Percentiles rank a stretch among this genome's conserved stretches.
Conservation (phyloP, 2,329 filamentous ascomycete species). For the Claviceps paspali region DNA sequence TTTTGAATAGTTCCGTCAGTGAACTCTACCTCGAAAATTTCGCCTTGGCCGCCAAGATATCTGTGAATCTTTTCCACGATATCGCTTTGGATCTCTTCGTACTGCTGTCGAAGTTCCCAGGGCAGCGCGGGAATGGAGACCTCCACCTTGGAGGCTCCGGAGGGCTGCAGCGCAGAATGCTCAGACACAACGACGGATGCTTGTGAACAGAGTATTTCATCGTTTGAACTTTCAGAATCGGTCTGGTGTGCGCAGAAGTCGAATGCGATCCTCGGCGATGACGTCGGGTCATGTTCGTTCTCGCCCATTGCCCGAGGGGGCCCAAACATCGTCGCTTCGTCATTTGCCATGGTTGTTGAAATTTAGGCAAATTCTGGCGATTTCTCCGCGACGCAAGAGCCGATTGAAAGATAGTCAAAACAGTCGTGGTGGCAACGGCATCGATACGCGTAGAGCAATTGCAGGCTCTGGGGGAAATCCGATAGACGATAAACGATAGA, state of each 20-base stretch:
- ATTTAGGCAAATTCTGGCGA: no score
- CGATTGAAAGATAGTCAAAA: no score
- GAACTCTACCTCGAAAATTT: conserved; percentile 26
- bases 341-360: conserved; percentile 12
- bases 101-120: conserved; percentile 14
- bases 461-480: no score
- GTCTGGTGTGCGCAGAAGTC: conserved; percentile 5
- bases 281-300: background rate
- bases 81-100: conserved; percentile 19
- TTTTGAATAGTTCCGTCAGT: conserved; percentile 28
- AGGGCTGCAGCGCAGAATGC: background rate
- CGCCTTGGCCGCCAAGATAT: conserved; percentile 10
- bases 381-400: no score
- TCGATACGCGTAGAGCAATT: no score
- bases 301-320: background rate
- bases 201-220: background rate
- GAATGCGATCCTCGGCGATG: conserved; percentile 6
- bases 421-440: no score
- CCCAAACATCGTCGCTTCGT: background rate
- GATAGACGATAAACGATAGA: no score
- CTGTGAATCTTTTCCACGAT: conserved; percentile 21
- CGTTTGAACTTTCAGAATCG: conserved; percentile 1
- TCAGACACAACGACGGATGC: background rate
- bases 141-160: conserved; percentile 11
- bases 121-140: conserved; percentile 16